These are phyloP conservation scores for Entamoeba moshkovskii DNA, from an alignment of 208 protist species.

Conservation along the genomic window DNA sequence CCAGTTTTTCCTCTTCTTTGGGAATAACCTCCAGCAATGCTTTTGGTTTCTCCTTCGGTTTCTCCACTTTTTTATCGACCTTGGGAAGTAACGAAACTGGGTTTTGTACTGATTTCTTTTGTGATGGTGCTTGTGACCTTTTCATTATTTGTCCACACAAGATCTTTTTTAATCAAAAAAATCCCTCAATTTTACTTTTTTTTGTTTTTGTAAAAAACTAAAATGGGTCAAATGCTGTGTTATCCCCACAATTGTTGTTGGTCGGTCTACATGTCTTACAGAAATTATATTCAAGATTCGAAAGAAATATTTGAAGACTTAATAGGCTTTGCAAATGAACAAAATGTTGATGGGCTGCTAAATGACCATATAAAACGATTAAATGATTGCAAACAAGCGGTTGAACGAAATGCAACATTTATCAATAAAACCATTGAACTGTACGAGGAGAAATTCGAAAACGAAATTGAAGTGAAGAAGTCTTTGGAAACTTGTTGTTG, in stretches of 20 bases:
- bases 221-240: neutral
- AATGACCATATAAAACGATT: neutral
- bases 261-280: neutral
- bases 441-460: neutral
- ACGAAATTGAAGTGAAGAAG: neutral
- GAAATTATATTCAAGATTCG: neutral
- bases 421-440: neutral
- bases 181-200: neutral
- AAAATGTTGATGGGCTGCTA: neutral
- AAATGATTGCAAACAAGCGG: neutral
- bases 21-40: neutral
- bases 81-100: neutral
- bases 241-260: neutral
- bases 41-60: neutral
- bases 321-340: neutral
- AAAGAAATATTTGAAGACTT: neutral
- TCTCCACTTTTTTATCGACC: neutral
- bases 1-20: neutral
- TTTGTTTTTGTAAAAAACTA: neutral
- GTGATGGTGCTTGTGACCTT: too few relatives aligned
- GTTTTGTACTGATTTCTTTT: too few relatives aligned
- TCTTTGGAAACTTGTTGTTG: neutral
- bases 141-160: too few relatives aligned
- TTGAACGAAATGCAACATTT: neutral
- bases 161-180: too few relatives aligned